A percentile compares a stretch with the other conserved stretches of the same genome.
phyloP scores from a whole-genome alignment of 129 eudicot species.

The Saposhnikovia divaricata region DNA sequence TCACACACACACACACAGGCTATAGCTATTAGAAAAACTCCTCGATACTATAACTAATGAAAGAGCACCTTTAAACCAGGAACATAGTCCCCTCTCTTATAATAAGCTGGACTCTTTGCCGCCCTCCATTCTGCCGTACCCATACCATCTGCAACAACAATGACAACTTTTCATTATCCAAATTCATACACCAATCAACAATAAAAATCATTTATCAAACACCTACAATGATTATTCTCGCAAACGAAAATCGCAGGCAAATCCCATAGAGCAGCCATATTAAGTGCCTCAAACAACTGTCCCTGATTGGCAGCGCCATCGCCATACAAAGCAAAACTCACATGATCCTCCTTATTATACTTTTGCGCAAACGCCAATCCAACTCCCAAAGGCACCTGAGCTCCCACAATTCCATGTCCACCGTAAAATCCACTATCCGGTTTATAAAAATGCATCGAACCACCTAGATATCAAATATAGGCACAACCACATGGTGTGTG shows the following conservation, averaged over 20 bases:
- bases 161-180: not conserved
- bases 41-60: not conserved
- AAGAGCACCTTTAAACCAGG: slow-evolving; percentile 85
- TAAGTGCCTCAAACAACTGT: slow-evolving; percentile 87
- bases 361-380: slow-evolving; percentile 97
- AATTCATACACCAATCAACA: not conserved
- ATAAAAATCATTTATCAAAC: not conserved
- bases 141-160: slow-evolving; percentile 79
- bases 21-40: not conserved
- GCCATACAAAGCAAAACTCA: slow-evolving; percentile 69
- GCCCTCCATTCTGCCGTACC: slow-evolving; percentile 99
- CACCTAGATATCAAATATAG: slow-evolving; percentile 20
- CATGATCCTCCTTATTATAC: slow-evolving; percentile 77
- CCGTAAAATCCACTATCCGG: slow-evolving; percentile 81
- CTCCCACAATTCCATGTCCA: slow-evolving; percentile 98
- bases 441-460: slow-evolving; percentile 94
- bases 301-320: slow-evolving; percentile 98
- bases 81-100: slow-evolving; percentile 96
- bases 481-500: not conserved
- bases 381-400: slow-evolving; percentile 86
- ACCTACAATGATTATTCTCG: slow-evolving; percentile 92
- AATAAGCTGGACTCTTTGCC: slow-evolving; percentile 88
- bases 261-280: slow-evolving; percentile 97
- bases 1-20: not conserved
- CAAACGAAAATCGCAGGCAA: slow-evolving; percentile 92